Conservation (phyloP, 1,139 yeast species). For the Yamadazyma spencermartinsiae region DNA sequence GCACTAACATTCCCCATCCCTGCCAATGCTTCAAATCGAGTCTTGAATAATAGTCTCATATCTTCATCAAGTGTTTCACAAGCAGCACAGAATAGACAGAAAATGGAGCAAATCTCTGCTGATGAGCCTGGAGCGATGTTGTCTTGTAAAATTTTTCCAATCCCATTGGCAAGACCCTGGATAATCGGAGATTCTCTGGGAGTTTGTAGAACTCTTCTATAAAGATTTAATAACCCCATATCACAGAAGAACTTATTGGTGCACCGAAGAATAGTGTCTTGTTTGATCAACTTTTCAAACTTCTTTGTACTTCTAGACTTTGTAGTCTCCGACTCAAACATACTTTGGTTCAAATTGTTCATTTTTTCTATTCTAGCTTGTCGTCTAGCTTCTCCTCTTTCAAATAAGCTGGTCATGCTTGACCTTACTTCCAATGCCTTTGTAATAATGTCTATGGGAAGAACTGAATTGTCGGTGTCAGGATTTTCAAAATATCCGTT, state of each 20-base stretch:
- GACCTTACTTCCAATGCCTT: slow-evolving; percentile 51
- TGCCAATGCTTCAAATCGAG: slow-evolving; percentile 39
- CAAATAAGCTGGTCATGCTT: slow-evolving; percentile 30
- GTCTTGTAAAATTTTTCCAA: slow-evolving; percentile 33
- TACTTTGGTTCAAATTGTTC: slow-evolving; percentile 5
- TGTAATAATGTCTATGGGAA: slow-evolving; percentile 39
- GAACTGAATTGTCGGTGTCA: slow-evolving; percentile 9
- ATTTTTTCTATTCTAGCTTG: slow-evolving; percentile 31
- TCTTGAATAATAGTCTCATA: slow-evolving; percentile 33
- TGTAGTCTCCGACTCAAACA: neutral
- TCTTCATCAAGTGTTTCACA: slow-evolving; percentile 50
- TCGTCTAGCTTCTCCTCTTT: slow-evolving; percentile 36
- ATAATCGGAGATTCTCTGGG: slow-evolving; percentile 47
- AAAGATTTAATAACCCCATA: slow-evolving; percentile 57
- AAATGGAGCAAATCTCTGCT: slow-evolving; percentile 56
- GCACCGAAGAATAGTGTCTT: slow-evolving; percentile 45
- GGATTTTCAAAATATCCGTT: slow-evolving; percentile 24
- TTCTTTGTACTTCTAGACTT: slow-evolving; percentile 8
- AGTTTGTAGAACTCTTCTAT: slow-evolving; percentile 52
- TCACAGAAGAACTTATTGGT: slow-evolving; percentile 57
- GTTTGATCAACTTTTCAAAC: slow-evolving; percentile 23
- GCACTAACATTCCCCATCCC: slow-evolving; percentile 54
- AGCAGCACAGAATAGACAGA: slow-evolving; percentile 59
- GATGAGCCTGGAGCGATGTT: slow-evolving; percentile 48
- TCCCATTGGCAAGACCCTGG: slow-evolving; percentile 47